Percentiles rank a stretch among this genome's conserved stretches.
Evolutionary conservation across 2,329 filamentous ascomycete species (phyloP).

Genomic region (Cladophialophora carrionii): DNA sequence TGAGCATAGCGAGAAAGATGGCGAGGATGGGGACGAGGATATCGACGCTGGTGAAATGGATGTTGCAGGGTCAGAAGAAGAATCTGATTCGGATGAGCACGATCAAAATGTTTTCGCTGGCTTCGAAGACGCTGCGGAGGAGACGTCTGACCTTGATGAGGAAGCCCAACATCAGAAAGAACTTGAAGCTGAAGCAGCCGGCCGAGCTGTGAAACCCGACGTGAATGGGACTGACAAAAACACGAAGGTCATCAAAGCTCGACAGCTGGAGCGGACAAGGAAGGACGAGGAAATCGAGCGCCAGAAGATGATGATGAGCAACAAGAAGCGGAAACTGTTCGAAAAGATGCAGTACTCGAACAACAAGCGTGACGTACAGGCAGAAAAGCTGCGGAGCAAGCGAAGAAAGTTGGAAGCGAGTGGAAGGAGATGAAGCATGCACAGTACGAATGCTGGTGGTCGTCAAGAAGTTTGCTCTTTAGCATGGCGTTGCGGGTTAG

Average conservation of each 20-base stretch:
- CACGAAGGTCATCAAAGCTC: conserved; percentile 68
- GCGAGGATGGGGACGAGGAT: conserved; percentile 46
- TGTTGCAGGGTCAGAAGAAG: conserved; percentile 44
- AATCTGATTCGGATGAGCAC: conserved; percentile 55
- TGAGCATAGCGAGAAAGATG: conserved; percentile 48
- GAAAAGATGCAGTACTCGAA: conserved; percentile 98
- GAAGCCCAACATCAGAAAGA: conserved; percentile 80
- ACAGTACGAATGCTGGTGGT: not conserved
- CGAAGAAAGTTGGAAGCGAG: conserved; percentile 76
- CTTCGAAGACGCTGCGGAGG: conserved; percentile 59
- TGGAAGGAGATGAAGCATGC: conserved; percentile 18
- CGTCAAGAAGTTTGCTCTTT: conserved; percentile 4
- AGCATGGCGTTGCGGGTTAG: conserved; percentile 19
- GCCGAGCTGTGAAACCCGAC: conserved; percentile 54
- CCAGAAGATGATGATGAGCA: conserved; percentile 96
- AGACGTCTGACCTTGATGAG: conserved; percentile 59
- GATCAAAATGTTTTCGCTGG: conserved; percentile 53
- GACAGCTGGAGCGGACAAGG: conserved; percentile 61
- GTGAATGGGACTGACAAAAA: conserved; percentile 62
- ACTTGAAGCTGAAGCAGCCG: conserved; percentile 87
- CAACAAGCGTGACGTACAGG: conserved; percentile 88
- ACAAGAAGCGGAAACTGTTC: conserved; percentile 95
- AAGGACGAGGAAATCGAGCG: conserved; percentile 88
- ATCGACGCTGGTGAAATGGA: conserved; percentile 53
- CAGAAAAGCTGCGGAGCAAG: conserved; percentile 84